phyloP scores from a whole-genome alignment of 805 yeast species.

The Ogataea salicorniae region DNA sequence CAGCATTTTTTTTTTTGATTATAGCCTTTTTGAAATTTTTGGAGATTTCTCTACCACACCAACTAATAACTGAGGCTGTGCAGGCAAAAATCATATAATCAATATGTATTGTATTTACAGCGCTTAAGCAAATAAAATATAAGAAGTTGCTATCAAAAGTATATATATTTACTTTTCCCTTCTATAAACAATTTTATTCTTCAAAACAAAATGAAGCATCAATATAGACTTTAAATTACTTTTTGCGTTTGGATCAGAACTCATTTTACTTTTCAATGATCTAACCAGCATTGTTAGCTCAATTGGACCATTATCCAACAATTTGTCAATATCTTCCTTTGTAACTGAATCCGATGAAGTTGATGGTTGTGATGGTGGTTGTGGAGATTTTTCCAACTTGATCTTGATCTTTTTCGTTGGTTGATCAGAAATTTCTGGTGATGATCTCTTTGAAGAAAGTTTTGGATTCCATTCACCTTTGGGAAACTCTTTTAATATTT shows the following conservation, averaged over 20 bases:
- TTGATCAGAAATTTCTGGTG: slow-evolving; percentile 10
- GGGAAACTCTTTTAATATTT: slow-evolving; percentile 62
- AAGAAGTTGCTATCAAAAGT: not conserved
- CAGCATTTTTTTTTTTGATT: too few relatives aligned
- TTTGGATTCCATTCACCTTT: slow-evolving; percentile 81
- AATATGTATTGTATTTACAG: too few relatives aligned
- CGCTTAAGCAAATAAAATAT: too few relatives aligned
- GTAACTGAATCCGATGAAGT: slow-evolving; percentile 43
- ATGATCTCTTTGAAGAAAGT: slow-evolving; percentile 30
- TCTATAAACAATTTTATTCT: slow-evolving; percentile 28
- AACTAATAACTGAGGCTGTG: too few relatives aligned
- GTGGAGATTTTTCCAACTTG: slow-evolving; percentile 15
- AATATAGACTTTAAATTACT: slow-evolving; percentile 44
- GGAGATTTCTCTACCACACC: too few relatives aligned
- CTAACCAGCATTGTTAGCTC: slow-evolving; percentile 51
- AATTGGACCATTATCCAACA: slow-evolving; percentile 52
- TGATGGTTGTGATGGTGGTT: slow-evolving; percentile 17
- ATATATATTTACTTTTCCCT: slow-evolving; percentile 6
- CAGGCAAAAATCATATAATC: not conserved
- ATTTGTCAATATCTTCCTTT: slow-evolving; percentile 62
- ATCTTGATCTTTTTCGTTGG: slow-evolving; percentile 29
- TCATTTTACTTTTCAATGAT: slow-evolving; percentile 56
- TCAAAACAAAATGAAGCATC: slow-evolving; percentile 26
- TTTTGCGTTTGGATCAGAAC: slow-evolving; percentile 58
- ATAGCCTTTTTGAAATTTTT: too few relatives aligned